Evolutionary conservation across 2,329 filamentous ascomycete genomes (phyloP).

Genomic region (Hypoxylon sp.): DNA sequence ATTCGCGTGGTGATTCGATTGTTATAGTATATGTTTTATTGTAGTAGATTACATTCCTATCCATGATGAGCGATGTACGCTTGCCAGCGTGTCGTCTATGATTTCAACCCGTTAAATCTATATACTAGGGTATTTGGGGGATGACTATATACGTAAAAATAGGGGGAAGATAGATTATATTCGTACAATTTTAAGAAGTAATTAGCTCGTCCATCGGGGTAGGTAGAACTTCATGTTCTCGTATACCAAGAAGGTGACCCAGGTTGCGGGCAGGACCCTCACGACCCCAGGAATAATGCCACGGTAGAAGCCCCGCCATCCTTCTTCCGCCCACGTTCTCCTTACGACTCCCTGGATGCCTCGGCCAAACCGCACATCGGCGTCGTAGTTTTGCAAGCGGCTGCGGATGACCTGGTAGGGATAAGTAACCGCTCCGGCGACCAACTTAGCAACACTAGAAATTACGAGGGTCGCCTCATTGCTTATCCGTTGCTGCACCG

Average conservation of each 20-base stretch:
- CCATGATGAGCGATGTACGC: background rate
- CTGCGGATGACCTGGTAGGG: constrained; percentile 94
- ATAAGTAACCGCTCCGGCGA: constrained; percentile 92
- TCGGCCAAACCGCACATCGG: constrained; percentile 79
- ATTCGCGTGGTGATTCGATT: background rate
- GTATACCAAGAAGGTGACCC: constrained; percentile 97
- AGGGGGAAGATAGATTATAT: background rate
- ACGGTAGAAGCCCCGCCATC: constrained; percentile 88
- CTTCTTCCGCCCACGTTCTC: constrained; percentile 85
- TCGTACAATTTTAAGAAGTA: background rate
- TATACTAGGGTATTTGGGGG: background rate
- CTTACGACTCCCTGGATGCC: constrained; percentile 78
- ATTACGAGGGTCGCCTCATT: constrained; percentile 86
- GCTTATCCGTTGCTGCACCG: constrained; percentile 63
- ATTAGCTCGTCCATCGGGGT: constrained; percentile 57
- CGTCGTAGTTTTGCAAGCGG: constrained; percentile 90
- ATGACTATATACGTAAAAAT: background rate
- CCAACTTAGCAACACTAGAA: constrained; percentile 85
- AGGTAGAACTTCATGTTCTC: constrained; percentile 89
- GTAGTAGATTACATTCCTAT: background rate
- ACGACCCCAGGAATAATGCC: constrained; percentile 91
- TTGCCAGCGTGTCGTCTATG: background rate
- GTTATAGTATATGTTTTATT: background rate
- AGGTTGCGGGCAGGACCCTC: constrained; percentile 92
- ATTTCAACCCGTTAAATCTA: background rate